Evolutionary conservation across 2,329 filamentous ascomycete species (phyloP).

Genomic region (Calycina herbarum): DNA sequence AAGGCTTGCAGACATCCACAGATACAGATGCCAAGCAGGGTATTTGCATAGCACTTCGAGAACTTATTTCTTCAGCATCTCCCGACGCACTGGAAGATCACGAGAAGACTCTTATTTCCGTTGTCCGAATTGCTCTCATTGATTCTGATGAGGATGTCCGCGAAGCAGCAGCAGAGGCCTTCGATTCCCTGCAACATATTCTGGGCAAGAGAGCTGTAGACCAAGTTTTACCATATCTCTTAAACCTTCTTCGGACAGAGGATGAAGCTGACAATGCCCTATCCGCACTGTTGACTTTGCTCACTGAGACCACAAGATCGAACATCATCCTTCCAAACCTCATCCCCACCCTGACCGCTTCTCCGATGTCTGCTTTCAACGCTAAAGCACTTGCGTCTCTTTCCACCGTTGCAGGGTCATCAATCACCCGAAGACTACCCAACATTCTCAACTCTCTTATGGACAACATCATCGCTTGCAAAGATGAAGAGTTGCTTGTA

Average conservation of each 20-base stretch:
- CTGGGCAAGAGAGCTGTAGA: constrained; percentile 93
- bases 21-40: constrained; percentile 94
- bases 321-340: constrained; percentile 97
- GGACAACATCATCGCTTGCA: constrained; percentile 81
- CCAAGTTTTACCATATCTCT: constrained; percentile 88
- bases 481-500: constrained; percentile 68
- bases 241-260: constrained; percentile 84
- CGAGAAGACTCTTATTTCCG: constrained; percentile 91
- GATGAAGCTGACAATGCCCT: constrained; percentile 89
- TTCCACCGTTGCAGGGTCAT: constrained; percentile 83
- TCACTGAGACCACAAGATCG: constrained; percentile 89
- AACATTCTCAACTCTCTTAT: constrained; percentile 91
- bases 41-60: constrained; percentile 93
- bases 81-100: constrained; percentile 89
- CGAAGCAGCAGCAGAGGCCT: constrained; percentile 94
- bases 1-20: constrained; percentile 82
- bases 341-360: constrained; percentile 85
- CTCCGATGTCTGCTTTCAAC: constrained; percentile 92
- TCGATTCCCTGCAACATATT: constrained; percentile 90
- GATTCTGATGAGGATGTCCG: constrained; percentile 87
- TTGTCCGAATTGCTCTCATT: constrained; percentile 88
- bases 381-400: constrained; percentile 90
- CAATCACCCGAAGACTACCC: constrained; percentile 88
- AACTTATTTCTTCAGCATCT: constrained; percentile 87
- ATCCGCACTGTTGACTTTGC: constrained; percentile 85